Conservation (phyloP, 2,329 filamentous ascomycete genomes). For the Cladophialophora bantiana region DNA sequence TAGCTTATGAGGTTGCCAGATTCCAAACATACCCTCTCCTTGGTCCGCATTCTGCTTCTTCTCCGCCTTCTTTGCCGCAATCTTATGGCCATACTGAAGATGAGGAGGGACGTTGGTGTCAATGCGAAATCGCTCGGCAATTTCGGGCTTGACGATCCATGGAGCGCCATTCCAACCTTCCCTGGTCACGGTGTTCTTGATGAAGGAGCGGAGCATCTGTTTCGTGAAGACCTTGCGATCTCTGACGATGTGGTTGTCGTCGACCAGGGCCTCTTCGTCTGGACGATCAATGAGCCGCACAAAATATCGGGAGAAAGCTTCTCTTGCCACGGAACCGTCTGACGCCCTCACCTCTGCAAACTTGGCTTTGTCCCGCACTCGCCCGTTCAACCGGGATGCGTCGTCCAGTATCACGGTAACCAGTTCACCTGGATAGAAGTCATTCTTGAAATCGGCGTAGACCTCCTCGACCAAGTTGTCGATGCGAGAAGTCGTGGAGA, state of each 20-base stretch:
- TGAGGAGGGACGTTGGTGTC: slow-evolving; percentile 84
- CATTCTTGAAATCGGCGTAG: slow-evolving; percentile 74
- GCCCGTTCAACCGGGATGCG: slow-evolving; percentile 69
- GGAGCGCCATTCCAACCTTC: slow-evolving; percentile 96
- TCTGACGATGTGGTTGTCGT: slow-evolving; percentile 80
- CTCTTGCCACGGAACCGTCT: slow-evolving; percentile 72
- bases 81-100: slow-evolving; percentile 79
- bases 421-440: slow-evolving; percentile 88
- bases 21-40: slow-evolving; percentile 57
- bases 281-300: slow-evolving; percentile 74
- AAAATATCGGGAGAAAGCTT: slow-evolving; percentile 78
- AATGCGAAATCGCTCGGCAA: slow-evolving; percentile 84
- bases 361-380: slow-evolving; percentile 83
- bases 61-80: slow-evolving; percentile 77
- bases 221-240: slow-evolving; percentile 95
- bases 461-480: slow-evolving; percentile 68
- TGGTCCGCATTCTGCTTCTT: slow-evolving; percentile 65
- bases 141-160: slow-evolving; percentile 88
- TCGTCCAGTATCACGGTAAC: slow-evolving; percentile 75
- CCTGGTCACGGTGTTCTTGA: slow-evolving; percentile 90
- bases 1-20: slow-evolving; percentile 61
- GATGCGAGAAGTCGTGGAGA: slow-evolving; percentile 85
- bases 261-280: slow-evolving; percentile 79
- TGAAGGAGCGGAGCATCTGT: slow-evolving; percentile 88
- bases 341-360: slow-evolving; percentile 67